A percentile compares a stretch with the other conserved stretches of the same genome.
These are phyloP conservation scores for Pogostemon cablin DNA, from an alignment of 257 asterid species.

Conservation along the genomic window DNA sequence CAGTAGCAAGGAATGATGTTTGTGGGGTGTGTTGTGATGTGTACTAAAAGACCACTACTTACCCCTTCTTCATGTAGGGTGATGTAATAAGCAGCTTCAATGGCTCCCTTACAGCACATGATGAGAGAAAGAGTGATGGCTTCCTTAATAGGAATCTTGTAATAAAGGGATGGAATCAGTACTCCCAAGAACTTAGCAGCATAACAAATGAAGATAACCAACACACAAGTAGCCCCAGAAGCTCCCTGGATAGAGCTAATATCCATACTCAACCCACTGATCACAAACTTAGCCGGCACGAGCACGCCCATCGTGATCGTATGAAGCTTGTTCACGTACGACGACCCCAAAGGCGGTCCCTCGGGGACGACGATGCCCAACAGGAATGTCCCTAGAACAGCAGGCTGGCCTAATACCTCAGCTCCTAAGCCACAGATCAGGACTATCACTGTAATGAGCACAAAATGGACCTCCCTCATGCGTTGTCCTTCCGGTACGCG, in stretches of 20 bases:
- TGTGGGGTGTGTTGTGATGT: no score
- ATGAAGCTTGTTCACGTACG: constrained; percentile 5
- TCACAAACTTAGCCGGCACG: constrained; percentile 47
- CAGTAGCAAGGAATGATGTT: no score
- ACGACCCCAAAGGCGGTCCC: constrained; percentile 5
- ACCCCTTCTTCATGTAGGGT: constrained; percentile 52
- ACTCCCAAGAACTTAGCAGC: constrained; percentile 47
- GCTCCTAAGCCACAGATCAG: constrained; percentile 42
- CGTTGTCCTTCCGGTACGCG: constrained; percentile 46
- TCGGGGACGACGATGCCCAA: constrained; percentile 17
- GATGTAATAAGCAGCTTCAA: constrained; percentile 52
- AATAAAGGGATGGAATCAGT: constrained; percentile 44
- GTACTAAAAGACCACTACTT: not conserved
- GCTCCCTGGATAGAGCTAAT: constrained; percentile 27
- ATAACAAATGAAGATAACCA: constrained; percentile 44
- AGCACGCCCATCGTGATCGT: constrained; percentile 36
- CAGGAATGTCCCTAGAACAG: constrained; percentile 49
- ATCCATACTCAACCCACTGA: constrained; percentile 47
- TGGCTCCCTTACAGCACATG: constrained; percentile 63
- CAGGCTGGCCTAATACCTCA: constrained; percentile 54
- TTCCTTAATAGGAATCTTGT: constrained; percentile 41
- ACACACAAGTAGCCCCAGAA: constrained; percentile 18
- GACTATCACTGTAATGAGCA: constrained; percentile 35
- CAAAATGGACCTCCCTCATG: constrained; percentile 53
- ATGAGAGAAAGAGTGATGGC: constrained; percentile 55